phyloP scores from a whole-genome alignment of 2,329 filamentous ascomycete species.

The Huntiella omanensis region DNA sequence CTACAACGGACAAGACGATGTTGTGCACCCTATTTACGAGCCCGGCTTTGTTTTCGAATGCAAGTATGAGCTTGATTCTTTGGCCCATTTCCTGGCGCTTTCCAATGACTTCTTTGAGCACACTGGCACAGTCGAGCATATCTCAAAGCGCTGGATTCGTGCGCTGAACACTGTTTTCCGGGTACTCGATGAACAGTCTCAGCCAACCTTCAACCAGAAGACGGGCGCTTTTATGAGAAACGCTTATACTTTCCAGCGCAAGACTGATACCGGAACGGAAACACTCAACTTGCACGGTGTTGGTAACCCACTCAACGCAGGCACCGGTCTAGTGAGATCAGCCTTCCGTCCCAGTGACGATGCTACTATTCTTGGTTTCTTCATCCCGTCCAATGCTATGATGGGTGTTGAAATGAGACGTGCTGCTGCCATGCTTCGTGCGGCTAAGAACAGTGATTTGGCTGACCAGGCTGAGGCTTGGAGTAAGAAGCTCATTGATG shows the following conservation, averaged over 20 bases:
- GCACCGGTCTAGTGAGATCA: slow-evolving; percentile 71
- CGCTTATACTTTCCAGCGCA: slow-evolving; percentile 71
- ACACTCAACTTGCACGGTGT: slow-evolving; percentile 66
- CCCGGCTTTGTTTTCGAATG: slow-evolving; percentile 81
- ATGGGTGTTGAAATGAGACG: slow-evolving; percentile 77
- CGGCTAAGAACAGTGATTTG: slow-evolving; percentile 34
- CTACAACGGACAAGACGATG: slow-evolving; percentile 64
- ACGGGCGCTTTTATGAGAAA: slow-evolving; percentile 49
- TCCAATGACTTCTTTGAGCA: slow-evolving; percentile 72
- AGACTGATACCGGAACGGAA: slow-evolving; percentile 69
- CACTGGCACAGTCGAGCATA: slow-evolving; percentile 58
- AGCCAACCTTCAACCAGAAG: slow-evolving; percentile 57
- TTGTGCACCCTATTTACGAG: slow-evolving; percentile 74
- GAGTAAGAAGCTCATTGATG: slow-evolving; percentile 47
- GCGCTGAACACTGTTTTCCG: slow-evolving; percentile 57
- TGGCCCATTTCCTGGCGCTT: slow-evolving; percentile 77
- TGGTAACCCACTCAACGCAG: slow-evolving; percentile 77
- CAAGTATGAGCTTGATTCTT: slow-evolving; percentile 94
- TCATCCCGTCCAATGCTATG: slow-evolving; percentile 91
- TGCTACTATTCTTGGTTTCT: slow-evolving; percentile 81
- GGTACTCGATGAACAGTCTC: slow-evolving; percentile 61
- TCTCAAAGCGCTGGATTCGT: slow-evolving; percentile 58
- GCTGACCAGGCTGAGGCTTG: slow-evolving; percentile 37
- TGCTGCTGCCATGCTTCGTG: slow-evolving; percentile 48
- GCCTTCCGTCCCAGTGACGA: slow-evolving; percentile 93